Percentiles rank a stretch among this genome's conserved stretches.
Conservation (phyloP, 2,329 filamentous ascomycete species). For the Hirsutella thompsonii region DNA sequence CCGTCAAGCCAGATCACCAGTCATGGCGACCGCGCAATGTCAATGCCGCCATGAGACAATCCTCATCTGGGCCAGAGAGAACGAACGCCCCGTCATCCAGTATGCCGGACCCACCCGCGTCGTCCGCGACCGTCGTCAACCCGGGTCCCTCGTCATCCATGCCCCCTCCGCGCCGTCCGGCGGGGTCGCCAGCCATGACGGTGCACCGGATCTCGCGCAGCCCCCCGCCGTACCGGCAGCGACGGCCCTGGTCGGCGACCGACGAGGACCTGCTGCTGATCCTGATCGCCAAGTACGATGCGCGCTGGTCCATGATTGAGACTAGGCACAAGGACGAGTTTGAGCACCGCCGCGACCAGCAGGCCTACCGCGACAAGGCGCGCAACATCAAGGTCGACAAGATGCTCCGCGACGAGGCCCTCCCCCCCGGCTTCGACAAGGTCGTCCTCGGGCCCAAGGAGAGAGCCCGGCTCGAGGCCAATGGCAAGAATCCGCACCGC, state of each 20-base stretch:
- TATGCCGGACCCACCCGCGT: not conserved
- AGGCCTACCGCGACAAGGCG: constrained; percentile 45
- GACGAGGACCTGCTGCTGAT: constrained; percentile 29
- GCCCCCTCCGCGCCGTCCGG: too few relatives aligned
- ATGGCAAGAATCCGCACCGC: constrained; percentile 36
- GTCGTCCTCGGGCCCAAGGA: constrained; percentile 40
- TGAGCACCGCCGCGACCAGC: constrained; percentile 33
- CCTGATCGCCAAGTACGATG: constrained; percentile 20
- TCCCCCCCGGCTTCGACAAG: constrained; percentile 36
- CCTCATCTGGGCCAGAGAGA: too few relatives aligned
- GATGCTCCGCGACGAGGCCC: constrained; percentile 27
- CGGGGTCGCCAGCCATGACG: too few relatives aligned
- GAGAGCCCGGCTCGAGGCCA: constrained; percentile 21
- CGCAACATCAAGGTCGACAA: constrained; percentile 41
- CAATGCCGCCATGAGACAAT: too few relatives aligned
- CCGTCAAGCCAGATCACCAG: too few relatives aligned
- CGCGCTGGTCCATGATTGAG: constrained; percentile 20
- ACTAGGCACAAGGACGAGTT: constrained; percentile 20
- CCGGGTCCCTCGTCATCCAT: not conserved
- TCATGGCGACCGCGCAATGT: too few relatives aligned
- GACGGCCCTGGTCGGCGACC: constrained; percentile 26
- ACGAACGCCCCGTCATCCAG: too few relatives aligned
- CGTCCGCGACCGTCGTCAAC: constrained; percentile 1
- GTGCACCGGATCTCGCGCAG: too few relatives aligned
- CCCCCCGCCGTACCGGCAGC: constrained; percentile 9